Base-by-base conservation (phyloP, 2,329 filamentous ascomycete species). In the Arthrobotrys musiformis region DNA sequence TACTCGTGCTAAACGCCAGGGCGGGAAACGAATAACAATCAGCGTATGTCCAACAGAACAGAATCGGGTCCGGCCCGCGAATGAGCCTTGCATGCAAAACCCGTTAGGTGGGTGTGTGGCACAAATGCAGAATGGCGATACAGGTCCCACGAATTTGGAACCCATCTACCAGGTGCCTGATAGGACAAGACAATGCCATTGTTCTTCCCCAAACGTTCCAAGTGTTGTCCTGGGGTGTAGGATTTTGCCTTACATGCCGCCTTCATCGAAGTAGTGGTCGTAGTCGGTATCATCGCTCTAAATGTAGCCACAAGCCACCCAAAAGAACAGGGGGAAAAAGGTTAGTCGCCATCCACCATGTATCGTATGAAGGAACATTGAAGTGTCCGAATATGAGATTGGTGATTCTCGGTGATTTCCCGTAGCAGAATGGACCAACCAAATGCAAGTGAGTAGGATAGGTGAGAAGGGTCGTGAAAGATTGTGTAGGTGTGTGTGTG, bases 261-360 rank as follows among this genome's bases (percentile, higher is more conserved):
- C 70, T 24, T 75, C 63, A 62, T 70, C 46, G 70, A 54, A 75
- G 42, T 75, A 75, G 2, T 48, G 61, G 17, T 75, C 70, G 56
- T 75, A 75, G 26, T 76, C 72, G 28, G 72, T 70, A 22, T 76
- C 72, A 50, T 76, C 72, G 50, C 72, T 76, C 72, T 76, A 63
- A n/a, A 37, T 33, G 37, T 33, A 44, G 37, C 70, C 56, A n/a
- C 46, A 66, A 52, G 46, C 46, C 64, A 33, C 28, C 72, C 50
- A 48, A 64, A 69, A 30, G 50, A 35, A 22, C 17, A 6, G n/a
- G 4, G 15, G 1, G 9, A 64, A 28, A 33, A 19, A 8, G 58
- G 52, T 70, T 58, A 72, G 68, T 64, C 35, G 54, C 4, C 50
- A 35, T 54, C 22, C n/a, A n/a, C 58, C 35, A 19, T 30, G 26